Percentiles rank a stretch among this genome's conserved stretches.
Conservation (phyloP, 805 yeast species). For the Candida khao-thaluensis region DNA sequence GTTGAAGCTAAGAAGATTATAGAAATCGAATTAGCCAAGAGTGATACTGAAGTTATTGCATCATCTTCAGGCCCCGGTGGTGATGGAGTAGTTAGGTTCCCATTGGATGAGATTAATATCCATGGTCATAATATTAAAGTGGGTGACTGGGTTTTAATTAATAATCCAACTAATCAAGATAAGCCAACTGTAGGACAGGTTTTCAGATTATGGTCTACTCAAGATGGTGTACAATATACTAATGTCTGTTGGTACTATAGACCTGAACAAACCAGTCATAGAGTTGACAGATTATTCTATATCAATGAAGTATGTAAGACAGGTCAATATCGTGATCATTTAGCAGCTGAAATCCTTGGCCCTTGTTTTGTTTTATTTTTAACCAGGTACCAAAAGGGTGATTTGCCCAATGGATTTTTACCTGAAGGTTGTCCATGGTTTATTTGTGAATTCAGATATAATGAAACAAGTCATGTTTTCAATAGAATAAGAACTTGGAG, state of each 20-base stretch:
- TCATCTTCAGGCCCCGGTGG: conserved; percentile 35
- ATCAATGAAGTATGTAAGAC: conserved; percentile 95
- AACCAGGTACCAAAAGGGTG: conserved; percentile 92
- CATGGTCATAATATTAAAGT: conserved; percentile 73
- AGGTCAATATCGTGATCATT: conserved; percentile 94
- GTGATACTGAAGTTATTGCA: conserved; percentile 70
- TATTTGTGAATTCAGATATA: conserved; percentile 92
- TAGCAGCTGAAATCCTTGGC: conserved; percentile 83
- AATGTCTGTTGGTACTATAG: conserved; percentile 98
- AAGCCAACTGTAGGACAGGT: conserved; percentile 94
- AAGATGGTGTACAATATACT: conserved; percentile 78
- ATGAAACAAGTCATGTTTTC: conserved; percentile 85
- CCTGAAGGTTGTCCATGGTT: conserved; percentile 81
- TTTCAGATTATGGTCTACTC: conserved; percentile 89
- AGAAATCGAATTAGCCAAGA: conserved; percentile 71
- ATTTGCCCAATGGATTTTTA: conserved; percentile 64
- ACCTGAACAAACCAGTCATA: conserved; percentile 96
- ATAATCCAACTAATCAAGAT: conserved; percentile 81
- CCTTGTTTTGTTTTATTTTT: conserved; percentile 94
- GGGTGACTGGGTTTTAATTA: conserved; percentile 93
- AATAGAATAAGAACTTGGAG: conserved; percentile 98
- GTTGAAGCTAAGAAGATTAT: conserved; percentile 54
- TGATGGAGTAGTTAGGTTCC: conserved; percentile 61
- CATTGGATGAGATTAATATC: conserved; percentile 73
- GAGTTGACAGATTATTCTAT: conserved; percentile 83